A percentile compares a stretch with the other conserved stretches of the same genome.
Evolutionary conservation across 345 rosid genomes (phyloP).

Genomic region (Salix viminalis): DNA sequence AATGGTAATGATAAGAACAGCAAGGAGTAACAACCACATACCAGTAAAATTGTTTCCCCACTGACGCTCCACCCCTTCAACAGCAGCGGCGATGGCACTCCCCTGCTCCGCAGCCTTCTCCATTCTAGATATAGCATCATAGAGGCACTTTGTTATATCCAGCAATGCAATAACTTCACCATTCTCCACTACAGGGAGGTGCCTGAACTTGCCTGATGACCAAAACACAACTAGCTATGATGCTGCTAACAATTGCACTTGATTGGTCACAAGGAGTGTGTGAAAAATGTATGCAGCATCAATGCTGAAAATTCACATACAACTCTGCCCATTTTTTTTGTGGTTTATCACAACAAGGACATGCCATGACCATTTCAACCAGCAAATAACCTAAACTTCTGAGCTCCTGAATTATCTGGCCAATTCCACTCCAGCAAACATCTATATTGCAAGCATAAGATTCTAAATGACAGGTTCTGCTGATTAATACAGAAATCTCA

Average conservation of each 20-base stretch:
- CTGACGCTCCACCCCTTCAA: conserved; percentile 97
- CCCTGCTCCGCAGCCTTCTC: conserved; percentile 99
- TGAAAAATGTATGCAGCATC: background rate
- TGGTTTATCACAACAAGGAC: background rate
- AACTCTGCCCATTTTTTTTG: background rate
- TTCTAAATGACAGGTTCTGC: background rate
- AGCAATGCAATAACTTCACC: conserved; percentile 96
- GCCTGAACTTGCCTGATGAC: conserved; percentile 78
- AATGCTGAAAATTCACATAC: background rate
- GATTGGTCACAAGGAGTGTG: background rate
- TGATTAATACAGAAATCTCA: background rate
- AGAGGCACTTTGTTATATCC: conserved; percentile 92
- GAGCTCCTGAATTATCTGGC: background rate
- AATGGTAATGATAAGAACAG: background rate
- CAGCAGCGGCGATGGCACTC: conserved; percentile 94
- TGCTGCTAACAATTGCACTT: background rate
- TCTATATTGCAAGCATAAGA: background rate
- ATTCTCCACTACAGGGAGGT: conserved; percentile 96
- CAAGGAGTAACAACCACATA: conserved; percentile 13
- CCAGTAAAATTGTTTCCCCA: conserved; percentile 76
- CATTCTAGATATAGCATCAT: conserved; percentile 95
- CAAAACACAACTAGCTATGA: conserved; percentile 6
- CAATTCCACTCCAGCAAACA: background rate
- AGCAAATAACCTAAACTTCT: background rate
- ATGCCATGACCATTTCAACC: background rate